Conservation (phyloP, 805 yeast genomes). For the Priceomyces carsonii region DNA sequence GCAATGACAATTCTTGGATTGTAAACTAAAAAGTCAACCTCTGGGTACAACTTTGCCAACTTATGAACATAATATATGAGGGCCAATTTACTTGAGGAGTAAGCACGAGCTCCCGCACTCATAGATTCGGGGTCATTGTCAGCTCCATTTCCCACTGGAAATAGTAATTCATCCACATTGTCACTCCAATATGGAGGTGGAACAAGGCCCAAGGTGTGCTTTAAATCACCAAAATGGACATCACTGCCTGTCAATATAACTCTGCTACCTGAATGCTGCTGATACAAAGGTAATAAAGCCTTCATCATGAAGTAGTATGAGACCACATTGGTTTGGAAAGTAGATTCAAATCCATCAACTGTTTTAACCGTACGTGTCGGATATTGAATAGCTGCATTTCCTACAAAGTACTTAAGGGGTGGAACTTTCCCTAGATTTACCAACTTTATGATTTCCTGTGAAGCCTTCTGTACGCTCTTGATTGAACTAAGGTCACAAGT, state of each 20-base stretch:
- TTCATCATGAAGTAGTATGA: constrained; percentile 2
- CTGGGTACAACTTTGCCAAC: constrained; percentile 4
- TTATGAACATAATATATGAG: constrained; percentile 6
- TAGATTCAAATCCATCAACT: constrained; percentile 7
- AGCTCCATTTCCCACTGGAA: constrained; percentile 1
- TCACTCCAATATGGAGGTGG: constrained; percentile 8
- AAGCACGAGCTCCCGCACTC: constrained; percentile 7
- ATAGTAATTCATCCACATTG: background rate
- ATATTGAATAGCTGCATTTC: constrained; percentile 6
- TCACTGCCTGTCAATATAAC: constrained; percentile 9
- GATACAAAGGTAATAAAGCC: constrained; percentile 3
- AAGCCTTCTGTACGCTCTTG: constrained; percentile 4
- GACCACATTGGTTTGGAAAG: constrained; percentile 7
- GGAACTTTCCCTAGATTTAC: constrained; percentile 4
- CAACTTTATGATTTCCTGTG: background rate
- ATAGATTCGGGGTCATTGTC: constrained; percentile 5
- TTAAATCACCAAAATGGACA: constrained; percentile 7
- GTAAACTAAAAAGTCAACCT: constrained; percentile 5
- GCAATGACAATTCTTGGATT: constrained; percentile 6
- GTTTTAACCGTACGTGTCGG: constrained; percentile 2
- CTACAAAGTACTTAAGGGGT: constrained; percentile 4
- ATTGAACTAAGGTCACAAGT: constrained; percentile 7
- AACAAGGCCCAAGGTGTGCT: constrained; percentile 2
- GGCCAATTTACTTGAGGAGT: constrained; percentile 7
- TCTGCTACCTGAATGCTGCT: background rate